These are phyloP conservation scores for Cladosporium sp. DNA, from an alignment of 2,329 filamentous ascomycete genomes.

Conservation along the genomic window DNA sequence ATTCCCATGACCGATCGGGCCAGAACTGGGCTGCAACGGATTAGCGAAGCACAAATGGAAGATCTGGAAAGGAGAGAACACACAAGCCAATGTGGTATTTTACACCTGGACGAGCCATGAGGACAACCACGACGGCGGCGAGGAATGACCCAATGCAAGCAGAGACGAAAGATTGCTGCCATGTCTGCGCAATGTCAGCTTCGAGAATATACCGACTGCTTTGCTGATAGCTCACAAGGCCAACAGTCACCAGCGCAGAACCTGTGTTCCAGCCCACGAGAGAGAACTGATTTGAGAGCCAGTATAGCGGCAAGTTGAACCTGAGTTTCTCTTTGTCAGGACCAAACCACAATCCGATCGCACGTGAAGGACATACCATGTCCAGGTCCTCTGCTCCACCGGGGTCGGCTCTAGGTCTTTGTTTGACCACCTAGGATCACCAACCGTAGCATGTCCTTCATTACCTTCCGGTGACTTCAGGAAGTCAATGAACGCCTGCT, in stretches of 20 bases:
- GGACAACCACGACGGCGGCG: constrained; percentile 8
- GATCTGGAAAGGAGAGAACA: background rate
- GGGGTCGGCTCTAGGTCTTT: constrained; percentile 21
- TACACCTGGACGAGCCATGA: constrained; percentile 13
- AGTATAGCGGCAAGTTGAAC: constrained; percentile 11
- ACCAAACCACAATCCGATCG: too few relatives aligned
- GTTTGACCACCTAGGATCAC: constrained; percentile 19
- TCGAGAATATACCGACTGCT: too few relatives aligned
- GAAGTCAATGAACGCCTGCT: constrained; percentile 8
- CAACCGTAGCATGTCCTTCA: constrained; percentile 10
- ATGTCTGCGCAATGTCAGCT: constrained; percentile 10
- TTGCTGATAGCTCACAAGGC: constrained; percentile 4
- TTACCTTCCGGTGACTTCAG: constrained; percentile 11
- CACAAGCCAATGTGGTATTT: constrained; percentile 14
- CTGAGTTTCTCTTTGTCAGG: background rate
- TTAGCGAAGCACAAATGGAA: background rate
- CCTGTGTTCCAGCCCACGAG: constrained; percentile 14
- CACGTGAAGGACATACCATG: constrained; percentile 24
- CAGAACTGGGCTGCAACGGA: constrained; percentile 34
- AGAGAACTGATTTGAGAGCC: constrained; percentile 12
- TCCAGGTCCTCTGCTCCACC: constrained; percentile 20
- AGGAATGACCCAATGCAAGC: constrained; percentile 10
- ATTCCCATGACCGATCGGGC: constrained; percentile 38
- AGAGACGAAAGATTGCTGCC: constrained; percentile 13
- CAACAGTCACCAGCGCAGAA: constrained; percentile 10